phyloP scores from a whole-genome alignment of 805 yeast species.

The Lachancea sp. region DNA sequence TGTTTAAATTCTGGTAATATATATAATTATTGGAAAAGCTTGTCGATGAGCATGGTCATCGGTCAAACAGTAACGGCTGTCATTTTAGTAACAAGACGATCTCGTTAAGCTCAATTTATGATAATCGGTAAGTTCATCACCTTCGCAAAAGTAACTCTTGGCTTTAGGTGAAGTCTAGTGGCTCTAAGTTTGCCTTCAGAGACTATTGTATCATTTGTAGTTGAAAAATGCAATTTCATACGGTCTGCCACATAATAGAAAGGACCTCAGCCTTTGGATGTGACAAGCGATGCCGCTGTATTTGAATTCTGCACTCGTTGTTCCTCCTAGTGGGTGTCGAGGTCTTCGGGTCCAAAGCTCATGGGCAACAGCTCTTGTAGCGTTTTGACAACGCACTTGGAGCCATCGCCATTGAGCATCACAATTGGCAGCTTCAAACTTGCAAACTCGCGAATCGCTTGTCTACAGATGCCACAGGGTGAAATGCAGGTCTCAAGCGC shows the following conservation, averaged over 20 bases:
- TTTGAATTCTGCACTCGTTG: background rate
- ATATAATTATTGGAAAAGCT: background rate
- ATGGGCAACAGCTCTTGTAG: conserved; percentile 66
- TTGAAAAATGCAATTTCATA: no score
- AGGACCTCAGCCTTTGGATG: no score
- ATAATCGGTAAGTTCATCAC: no score
- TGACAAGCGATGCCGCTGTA: background rate
- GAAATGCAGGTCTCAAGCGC: conserved; percentile 47
- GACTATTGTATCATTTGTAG: no score
- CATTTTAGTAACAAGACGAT: no score
- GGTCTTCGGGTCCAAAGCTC: conserved; percentile 72
- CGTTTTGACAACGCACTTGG: conserved; percentile 38
- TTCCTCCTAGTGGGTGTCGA: background rate
- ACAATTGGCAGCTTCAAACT: conserved; percentile 46
- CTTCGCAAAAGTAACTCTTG: no score
- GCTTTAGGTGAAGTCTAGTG: no score
- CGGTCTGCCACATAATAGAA: no score
- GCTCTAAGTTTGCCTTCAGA: no score
- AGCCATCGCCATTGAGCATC: conserved; percentile 60
- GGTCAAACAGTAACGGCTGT: background rate
- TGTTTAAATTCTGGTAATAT: background rate
- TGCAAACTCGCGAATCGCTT: conserved; percentile 77
- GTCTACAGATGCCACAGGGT: conserved; percentile 96
- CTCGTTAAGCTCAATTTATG: no score
- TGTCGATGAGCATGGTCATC: background rate